Base-by-base conservation (phyloP, 768 basidiomycete genomes). In the Naganishia vaughanmartiniae region DNA sequence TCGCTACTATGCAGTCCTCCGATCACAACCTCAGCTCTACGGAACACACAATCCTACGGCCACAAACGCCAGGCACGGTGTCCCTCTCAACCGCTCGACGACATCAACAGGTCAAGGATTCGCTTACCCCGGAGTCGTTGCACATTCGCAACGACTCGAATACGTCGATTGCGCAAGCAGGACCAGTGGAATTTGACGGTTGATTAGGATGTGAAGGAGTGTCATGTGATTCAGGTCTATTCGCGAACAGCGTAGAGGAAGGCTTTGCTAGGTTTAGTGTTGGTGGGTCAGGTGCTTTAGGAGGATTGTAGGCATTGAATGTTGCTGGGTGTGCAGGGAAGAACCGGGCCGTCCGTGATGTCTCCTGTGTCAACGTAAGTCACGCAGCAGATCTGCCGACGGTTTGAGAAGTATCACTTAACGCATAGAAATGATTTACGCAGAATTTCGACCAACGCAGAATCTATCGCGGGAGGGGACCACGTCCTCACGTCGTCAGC, bases 391-490 rank as follows among this genome's bases (percentile, higher is more conserved):
- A 3, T 7, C 4, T 7, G 48, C 17, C 39, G n/a, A 24, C 60
- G 21, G n/a, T n/a, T 21, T 55, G 31, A 26, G 6, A 28, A 24
- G 31, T 17, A 5, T 21, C 12, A 24, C 57, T 58, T 10, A 58
- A 24, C 24, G 34, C n/a, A 31, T 58, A 21, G 57, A 33, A n/a
- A 34, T 14, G 21, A 39, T 28, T 34, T 12, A 14, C 14, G 11
- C 39, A 63, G 60, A n/a, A 63, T 63, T 63, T 26, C 60, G 21
- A 63, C 60, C 60, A 63, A 63, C 60, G 60, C 60, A n/a, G 60
- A 63, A 26, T 63, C 60, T n/a, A 36, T 45, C 39, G 21, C 60
- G 36, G 60, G 60, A 36, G 39, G 24, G 39, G 60, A 63, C 19
- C 26, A 7, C 14, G 24, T 63, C 17, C 60, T 42, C 24, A 26